phyloP scores from a whole-genome alignment of 306 rosid genomes.

The Prunus armeniaca region DNA sequence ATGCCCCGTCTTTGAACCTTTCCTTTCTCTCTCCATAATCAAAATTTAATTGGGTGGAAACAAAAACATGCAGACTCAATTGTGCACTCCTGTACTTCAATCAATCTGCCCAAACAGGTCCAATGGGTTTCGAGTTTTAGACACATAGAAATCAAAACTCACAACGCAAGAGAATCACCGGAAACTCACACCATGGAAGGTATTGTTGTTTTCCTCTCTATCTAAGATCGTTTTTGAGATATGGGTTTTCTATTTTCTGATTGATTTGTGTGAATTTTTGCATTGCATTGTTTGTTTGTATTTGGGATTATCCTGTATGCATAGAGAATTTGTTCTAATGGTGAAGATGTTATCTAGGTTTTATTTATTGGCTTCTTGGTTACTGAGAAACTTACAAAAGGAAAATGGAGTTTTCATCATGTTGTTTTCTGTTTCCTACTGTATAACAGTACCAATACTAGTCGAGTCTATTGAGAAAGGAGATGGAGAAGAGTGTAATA shows the following conservation, averaged over 20 bases:
- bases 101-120: slow-evolving; percentile 24
- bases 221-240: slow-evolving; percentile 23
- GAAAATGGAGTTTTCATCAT: slow-evolving; percentile 30
- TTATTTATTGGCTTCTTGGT: slow-evolving; percentile 35
- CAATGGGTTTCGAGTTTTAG: slow-evolving; percentile 40
- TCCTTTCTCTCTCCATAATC: slow-evolving; percentile 20
- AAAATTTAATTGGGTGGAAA: slow-evolving; percentile 27
- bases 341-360: slow-evolving; percentile 10
- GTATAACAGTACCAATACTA: not conserved
- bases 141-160: slow-evolving; percentile 34
- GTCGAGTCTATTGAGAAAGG: not conserved
- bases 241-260: slow-evolving; percentile 35
- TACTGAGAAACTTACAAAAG: slow-evolving; percentile 30
- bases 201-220: slow-evolving; percentile 27
- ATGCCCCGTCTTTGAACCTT: slow-evolving; percentile 25
- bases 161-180: slow-evolving; percentile 15
- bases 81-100: slow-evolving; percentile 31
- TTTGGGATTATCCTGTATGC: slow-evolving; percentile 25
- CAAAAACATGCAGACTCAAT: slow-evolving; percentile 27
- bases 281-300: slow-evolving; percentile 27
- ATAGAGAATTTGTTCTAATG: slow-evolving; percentile 31
- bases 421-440: slow-evolving; percentile 5
- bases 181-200: slow-evolving; percentile 72
- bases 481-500: not conserved
- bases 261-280: slow-evolving; percentile 25